These are phyloP conservation scores for Penicillium corylophilum DNA, from an alignment of 2,329 filamentous ascomycete genomes.

Conservation along the genomic window DNA sequence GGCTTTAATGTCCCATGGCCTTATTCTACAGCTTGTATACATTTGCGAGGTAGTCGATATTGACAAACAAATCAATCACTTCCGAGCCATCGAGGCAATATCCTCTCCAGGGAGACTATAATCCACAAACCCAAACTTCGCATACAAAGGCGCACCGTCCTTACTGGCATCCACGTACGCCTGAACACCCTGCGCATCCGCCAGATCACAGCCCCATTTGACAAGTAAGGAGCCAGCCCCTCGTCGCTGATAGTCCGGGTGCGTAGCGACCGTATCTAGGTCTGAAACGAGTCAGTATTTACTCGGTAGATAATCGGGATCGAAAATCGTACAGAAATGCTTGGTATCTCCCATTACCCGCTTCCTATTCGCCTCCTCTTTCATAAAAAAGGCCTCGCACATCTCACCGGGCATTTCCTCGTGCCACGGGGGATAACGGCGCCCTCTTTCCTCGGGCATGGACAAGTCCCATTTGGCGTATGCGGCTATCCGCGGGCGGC, in stretches of 20 bases:
- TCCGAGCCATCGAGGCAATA: slow-evolving; percentile 12
- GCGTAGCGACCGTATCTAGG: slow-evolving; percentile 39
- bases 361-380: slow-evolving; percentile 17
- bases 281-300: slow-evolving; percentile 24
- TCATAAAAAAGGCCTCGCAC: slow-evolving; percentile 21
- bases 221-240: slow-evolving; percentile 41
- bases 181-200: slow-evolving; percentile 32
- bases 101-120: slow-evolving; percentile 10
- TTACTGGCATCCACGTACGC: slow-evolving; percentile 40
- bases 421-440: slow-evolving; percentile 29
- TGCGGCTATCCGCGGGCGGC: slow-evolving; percentile 20
- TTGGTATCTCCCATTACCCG: slow-evolving; percentile 19
- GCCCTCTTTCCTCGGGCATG: slow-evolving; percentile 21
- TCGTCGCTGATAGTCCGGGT: slow-evolving; percentile 41
- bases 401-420: slow-evolving; percentile 17
- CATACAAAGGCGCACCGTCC: slow-evolving; percentile 37
- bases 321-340: slow-evolving; percentile 26
- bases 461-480: slow-evolving; percentile 30
- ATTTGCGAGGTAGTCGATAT: background rate
- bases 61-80: background rate
- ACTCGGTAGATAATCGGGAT: background rate
- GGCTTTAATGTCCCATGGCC: no score
- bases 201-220: slow-evolving; percentile 38
- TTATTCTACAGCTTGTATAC: background rate
- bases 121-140: slow-evolving; percentile 42